Evolutionary conservation across 257 asterid genomes (phyloP), one percentile per base, ranked within the genome.

Genomic region (Salvia rosmarinus): DNA sequence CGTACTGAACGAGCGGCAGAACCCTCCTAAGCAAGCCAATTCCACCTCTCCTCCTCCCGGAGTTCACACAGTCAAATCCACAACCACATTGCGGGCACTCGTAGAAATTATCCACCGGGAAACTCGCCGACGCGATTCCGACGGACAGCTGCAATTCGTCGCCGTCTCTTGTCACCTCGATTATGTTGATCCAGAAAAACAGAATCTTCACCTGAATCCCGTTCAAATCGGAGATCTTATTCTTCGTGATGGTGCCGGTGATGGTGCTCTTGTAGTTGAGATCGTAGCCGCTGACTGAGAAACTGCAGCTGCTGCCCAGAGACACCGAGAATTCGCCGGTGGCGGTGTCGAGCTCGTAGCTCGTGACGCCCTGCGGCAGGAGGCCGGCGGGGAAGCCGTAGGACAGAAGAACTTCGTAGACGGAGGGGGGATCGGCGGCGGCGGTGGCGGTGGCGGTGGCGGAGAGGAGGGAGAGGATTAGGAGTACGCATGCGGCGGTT

Each of bases 61-160:
- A 55, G 8, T 57, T 21, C 70, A 44, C 81, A 68, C 88, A 83
- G 78, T 87, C 90, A 55, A 84, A 90, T 37, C 96, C 97, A 68
- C 91, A 88, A 0, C 97, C 98, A 44, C 98, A 93, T 72, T 79
- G 87, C 34, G 97, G 98, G 12, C 88, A 70, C 80, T 87, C 96
- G 11, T 57, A 46, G 42, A 93, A 93, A 4, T 68, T 87, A 5
- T 86, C 86, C 67, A 84, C 47, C 35, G 81, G 76, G 23, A 90
- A 93, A 73, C 49, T 71, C 4, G 91, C 95, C 9, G 97, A 90
- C 16, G 75, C 71, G 13, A 93, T 75, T 13, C 98, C 98, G 17
- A 93, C 90, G 10, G 97, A 90, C 25, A 93, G 78, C 0, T 80
- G 82, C 16, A 90, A 23, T 0, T 79, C 84, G 30, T 78, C 79